phyloP scores from a whole-genome alignment of 176 grass and related monocot species.

The Oryza coarctata region DNA sequence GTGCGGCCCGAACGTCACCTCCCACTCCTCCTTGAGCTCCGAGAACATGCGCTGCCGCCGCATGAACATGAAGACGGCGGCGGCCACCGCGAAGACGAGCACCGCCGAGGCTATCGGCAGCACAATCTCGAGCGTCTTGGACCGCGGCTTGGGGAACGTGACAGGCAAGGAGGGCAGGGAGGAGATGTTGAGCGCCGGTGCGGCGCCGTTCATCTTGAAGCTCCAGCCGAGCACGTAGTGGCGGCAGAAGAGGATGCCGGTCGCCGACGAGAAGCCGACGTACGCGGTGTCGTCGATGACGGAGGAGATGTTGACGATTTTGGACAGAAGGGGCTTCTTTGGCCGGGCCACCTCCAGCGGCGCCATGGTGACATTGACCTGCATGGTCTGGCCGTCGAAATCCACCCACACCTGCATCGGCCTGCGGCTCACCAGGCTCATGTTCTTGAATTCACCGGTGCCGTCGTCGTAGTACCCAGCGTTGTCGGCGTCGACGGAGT shows the following conservation, averaged over 20 bases:
- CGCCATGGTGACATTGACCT: slow-evolving; percentile 70
- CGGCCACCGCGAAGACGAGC: slow-evolving; percentile 47
- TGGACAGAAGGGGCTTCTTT: slow-evolving; percentile 55
- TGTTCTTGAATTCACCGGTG: slow-evolving; percentile 50
- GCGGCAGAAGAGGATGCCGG: slow-evolving; percentile 63
- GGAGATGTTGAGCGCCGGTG: slow-evolving; percentile 55
- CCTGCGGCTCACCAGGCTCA: slow-evolving; percentile 48
- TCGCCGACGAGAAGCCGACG: slow-evolving; percentile 74
- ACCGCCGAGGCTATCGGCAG: slow-evolving; percentile 44
- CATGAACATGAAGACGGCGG: slow-evolving; percentile 29
- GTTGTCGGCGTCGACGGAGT: slow-evolving; percentile 56
- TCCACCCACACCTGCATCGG: slow-evolving; percentile 87
- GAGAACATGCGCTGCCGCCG: slow-evolving; percentile 55
- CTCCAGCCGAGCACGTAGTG: slow-evolving; percentile 74
- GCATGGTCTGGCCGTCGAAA: slow-evolving; percentile 60
- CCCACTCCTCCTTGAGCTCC: slow-evolving; percentile 73
- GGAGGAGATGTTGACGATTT: slow-evolving; percentile 59
- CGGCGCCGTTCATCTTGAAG: slow-evolving; percentile 57
- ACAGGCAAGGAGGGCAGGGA: slow-evolving; percentile 50
- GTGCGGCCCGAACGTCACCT: slow-evolving; percentile 57
- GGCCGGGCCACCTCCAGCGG: slow-evolving; percentile 48
- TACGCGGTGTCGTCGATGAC: slow-evolving; percentile 66
- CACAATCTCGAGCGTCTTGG: slow-evolving; percentile 48
- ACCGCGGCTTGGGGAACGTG: slow-evolving; percentile 52
- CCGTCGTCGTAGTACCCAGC: slow-evolving; percentile 57